phyloP scores from a whole-genome alignment of 2,329 filamentous ascomycete species.

The Macrophomina phaseolina region DNA sequence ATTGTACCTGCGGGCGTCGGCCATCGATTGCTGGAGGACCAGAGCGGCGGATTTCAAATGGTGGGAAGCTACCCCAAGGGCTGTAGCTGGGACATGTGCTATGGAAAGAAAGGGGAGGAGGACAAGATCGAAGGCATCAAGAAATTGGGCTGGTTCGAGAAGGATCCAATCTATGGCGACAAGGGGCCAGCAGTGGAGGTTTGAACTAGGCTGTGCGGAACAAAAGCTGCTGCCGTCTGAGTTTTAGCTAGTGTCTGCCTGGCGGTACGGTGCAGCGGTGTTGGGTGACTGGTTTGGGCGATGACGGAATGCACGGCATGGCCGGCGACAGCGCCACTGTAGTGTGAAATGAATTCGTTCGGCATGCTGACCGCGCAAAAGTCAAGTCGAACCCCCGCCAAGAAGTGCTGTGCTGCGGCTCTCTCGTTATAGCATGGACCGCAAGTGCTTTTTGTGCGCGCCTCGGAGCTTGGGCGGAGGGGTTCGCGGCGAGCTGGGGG shows the following conservation, averaged over 20 bases:
- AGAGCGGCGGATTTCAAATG: conserved; percentile 66
- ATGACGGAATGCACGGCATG: conserved; percentile 8
- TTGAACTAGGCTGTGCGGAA: conserved; percentile 28
- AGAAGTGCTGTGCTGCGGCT: background rate
- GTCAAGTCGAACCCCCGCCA: background rate
- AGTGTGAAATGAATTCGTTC: too few relatives aligned
- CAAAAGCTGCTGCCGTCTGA: background rate
- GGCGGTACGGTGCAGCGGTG: background rate
- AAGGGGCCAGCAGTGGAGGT: conserved; percentile 58
- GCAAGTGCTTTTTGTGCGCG: conserved; percentile 6
- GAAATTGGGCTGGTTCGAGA: conserved; percentile 61
- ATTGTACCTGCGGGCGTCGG: conserved; percentile 70
- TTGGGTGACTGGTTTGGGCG: background rate
- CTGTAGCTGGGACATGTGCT: conserved; percentile 73
- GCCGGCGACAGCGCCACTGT: background rate
- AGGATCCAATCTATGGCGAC: conserved; percentile 65
- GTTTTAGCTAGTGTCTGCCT: background rate
- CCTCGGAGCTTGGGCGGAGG: conserved; percentile 16
- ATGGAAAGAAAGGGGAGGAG: conserved; percentile 65
- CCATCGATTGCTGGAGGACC: conserved; percentile 66
- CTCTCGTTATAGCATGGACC: background rate
- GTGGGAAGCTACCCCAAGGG: conserved; percentile 68
- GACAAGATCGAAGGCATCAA: conserved; percentile 56
- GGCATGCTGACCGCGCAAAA: background rate
- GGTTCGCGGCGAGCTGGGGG: conserved; percentile 16